These are phyloP conservation scores for Macrophomina tecta DNA, from an alignment of 2,329 filamentous ascomycete species.

Conservation along the genomic window DNA sequence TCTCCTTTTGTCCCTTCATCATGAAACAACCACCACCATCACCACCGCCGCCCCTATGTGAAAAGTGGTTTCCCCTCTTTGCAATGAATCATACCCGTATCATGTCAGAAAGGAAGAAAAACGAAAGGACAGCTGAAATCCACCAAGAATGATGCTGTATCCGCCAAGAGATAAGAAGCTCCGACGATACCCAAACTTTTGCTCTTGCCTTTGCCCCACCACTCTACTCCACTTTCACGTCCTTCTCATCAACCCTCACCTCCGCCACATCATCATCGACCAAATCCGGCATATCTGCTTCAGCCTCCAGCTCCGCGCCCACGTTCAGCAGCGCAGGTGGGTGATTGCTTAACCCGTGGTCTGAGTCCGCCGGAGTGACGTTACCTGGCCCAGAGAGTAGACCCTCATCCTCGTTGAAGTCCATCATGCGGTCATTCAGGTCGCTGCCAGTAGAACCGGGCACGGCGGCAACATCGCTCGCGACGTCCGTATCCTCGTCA, in stretches of 20 bases:
- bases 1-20: too few relatives aligned
- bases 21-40: too few relatives aligned
- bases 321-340: conserved; percentile 9
- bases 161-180: too few relatives aligned
- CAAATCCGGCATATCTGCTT: conserved; percentile 24
- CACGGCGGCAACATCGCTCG: conserved; percentile 14
- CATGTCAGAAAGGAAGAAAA: too few relatives aligned
- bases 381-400: background rate
- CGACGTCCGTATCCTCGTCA: conserved; percentile 20
- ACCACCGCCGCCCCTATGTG: too few relatives aligned
- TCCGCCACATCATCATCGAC: conserved; percentile 31
- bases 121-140: too few relatives aligned
- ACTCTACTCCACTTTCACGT: conserved; percentile 17
- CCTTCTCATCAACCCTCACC: conserved; percentile 29
- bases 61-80: too few relatives aligned
- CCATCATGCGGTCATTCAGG: conserved; percentile 3
- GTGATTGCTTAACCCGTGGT: background rate
- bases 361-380: conserved; percentile 17
- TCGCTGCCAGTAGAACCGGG: conserved; percentile 6
- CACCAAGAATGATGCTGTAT: too few relatives aligned
- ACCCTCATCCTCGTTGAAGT: conserved; percentile 9
- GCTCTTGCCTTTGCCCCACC: background rate
- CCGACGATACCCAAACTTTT: background rate
- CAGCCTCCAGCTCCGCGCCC: conserved; percentile 15
- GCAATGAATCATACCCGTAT: too few relatives aligned